These are phyloP conservation scores for Stevia rebaudiana DNA, from an alignment of 140 eudicot genomes.

Conservation along the genomic window DNA sequence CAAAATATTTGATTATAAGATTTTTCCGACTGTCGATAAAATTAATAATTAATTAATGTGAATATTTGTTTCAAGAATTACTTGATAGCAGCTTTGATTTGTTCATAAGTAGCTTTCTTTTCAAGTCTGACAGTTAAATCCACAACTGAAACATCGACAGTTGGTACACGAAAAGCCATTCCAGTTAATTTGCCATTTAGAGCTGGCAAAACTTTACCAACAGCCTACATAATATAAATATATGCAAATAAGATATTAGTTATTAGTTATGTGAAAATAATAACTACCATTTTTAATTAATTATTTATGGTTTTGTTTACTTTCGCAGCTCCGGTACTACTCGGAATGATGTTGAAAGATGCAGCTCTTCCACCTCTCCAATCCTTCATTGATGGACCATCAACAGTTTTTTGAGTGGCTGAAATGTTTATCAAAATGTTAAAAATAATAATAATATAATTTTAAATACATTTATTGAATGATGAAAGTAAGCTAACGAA, in stretches of 20 bases:
- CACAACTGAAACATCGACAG: constrained; percentile 93
- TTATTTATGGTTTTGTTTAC: constrained; percentile 15
- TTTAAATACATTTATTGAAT: no score
- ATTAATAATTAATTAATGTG: no score
- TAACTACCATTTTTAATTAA: no score
- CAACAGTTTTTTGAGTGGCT: constrained; percentile 98
- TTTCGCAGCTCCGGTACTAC: constrained; percentile 99
- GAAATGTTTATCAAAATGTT: background rate
- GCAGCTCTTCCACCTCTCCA: constrained; percentile 99
- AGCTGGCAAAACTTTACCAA: constrained; percentile 86
- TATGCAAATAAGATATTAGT: background rate
- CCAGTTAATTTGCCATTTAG: constrained; percentile 90
- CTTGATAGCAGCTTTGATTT: constrained; percentile 91
- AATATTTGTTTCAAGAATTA: constrained; percentile 17
- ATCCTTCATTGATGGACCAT: constrained; percentile 95
- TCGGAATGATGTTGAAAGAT: constrained; percentile 95
- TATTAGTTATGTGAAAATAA: no score
- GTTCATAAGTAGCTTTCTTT: constrained; percentile 77
- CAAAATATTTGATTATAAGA: no score
- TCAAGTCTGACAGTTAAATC: constrained; percentile 94
- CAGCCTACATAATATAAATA: constrained; percentile 51
- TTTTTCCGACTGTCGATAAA: no score
- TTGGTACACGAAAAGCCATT: constrained; percentile 95
- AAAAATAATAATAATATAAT: no score
- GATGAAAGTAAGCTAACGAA: background rate